Percentiles rank a stretch among this genome's conserved stretches.
Evolutionary conservation across 495 filamentous ascomycete species (phyloP).

Genomic region (Penicillium subrubescens): DNA sequence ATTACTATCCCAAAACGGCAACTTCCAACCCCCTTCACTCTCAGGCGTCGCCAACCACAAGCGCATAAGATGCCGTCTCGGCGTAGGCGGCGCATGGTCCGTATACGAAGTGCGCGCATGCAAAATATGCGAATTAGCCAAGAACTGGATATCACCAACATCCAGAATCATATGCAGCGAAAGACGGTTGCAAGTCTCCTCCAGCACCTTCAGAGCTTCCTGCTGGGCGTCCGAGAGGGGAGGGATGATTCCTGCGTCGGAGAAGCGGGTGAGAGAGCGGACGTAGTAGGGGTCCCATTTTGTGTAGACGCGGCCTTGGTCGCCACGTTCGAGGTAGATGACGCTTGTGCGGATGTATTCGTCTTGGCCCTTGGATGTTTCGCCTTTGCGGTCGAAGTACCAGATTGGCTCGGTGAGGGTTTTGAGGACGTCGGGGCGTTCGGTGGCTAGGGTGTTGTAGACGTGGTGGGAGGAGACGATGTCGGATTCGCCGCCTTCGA

Average conservation of each 20-base stretch:
- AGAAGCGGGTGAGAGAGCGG: conserved; percentile 66
- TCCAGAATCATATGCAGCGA: conserved; percentile 77
- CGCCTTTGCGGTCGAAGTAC: conserved; percentile 96
- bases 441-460: conserved; percentile 74
- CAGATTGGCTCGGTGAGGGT: conserved; percentile 76
- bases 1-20: conserved; percentile 77
- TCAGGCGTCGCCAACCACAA: conserved; percentile 83
- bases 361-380: conserved; percentile 71
- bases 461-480: conserved; percentile 78
- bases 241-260: conserved; percentile 65
- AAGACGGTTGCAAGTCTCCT: conserved; percentile 64
- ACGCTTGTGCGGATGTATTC: conserved; percentile 74
- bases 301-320: conserved; percentile 54
- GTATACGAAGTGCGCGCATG: conserved; percentile 69
- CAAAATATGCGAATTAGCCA: conserved; percentile 68
- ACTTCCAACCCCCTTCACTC: conserved; percentile 79
- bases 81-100: conserved; percentile 64
- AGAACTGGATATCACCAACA: conserved; percentile 78
- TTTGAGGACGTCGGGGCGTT: conserved; percentile 78
- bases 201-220: conserved; percentile 65
- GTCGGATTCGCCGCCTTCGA: conserved; percentile 84
- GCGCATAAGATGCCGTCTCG: conserved; percentile 77
- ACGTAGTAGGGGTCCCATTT: conserved; percentile 85
- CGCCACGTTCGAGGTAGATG: conserved; percentile 67
- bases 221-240: conserved; percentile 63